Base-by-base conservation (phyloP, 2,329 filamentous ascomycete species). In the Exophiala dermatitidis region DNA sequence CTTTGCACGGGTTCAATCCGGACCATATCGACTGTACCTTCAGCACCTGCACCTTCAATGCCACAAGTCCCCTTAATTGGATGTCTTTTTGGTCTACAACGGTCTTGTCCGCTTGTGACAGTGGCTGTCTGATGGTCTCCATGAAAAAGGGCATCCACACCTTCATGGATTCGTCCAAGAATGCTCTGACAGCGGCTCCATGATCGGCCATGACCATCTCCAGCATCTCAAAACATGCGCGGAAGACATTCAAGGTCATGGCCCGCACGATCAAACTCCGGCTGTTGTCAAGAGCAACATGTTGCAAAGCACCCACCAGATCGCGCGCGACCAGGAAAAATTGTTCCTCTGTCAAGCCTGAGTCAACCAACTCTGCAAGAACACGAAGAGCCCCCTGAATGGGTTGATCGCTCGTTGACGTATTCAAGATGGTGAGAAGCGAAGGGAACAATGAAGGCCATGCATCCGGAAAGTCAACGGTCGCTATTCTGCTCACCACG, bases 201-300 rank as follows among this genome's bases (percentile, higher is more conserved):
- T 97, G 88, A 62, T 95, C 88, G 62, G 95, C 90, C 76, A 95
- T 86, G 61, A 97, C 87, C 81, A 96, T 95, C 71, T 97, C 90
- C 73, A 98, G 81, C 52, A 93, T 88, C 67, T 97, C 90, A 68
- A 98, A 95, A 71, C 89, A 95, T 46, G 83, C 83, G 53, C 89
- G 82, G 76, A 97, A 95, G 53, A 96, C 88, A 38, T 86, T 88
- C 40, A 97, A 85, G 37, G 93, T 88, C 62, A 97, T 76, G 31
- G 90, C 89, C 57, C 93, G 82, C 54, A 95, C 76, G 55, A 82
- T 82, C 6, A 86, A 78, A 66, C 88, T 90, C 63, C 88, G 82
- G 57, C 77, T 78, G 54, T 86, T 81, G 67, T 87, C 87, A 52
- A 87, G 77, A 9, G 90, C 89, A 36, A 95, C 85, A 63, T 88